Evolutionary conservation across 106 monocot species (phyloP).

Genomic region (Phalaenopsis aphrodite): DNA sequence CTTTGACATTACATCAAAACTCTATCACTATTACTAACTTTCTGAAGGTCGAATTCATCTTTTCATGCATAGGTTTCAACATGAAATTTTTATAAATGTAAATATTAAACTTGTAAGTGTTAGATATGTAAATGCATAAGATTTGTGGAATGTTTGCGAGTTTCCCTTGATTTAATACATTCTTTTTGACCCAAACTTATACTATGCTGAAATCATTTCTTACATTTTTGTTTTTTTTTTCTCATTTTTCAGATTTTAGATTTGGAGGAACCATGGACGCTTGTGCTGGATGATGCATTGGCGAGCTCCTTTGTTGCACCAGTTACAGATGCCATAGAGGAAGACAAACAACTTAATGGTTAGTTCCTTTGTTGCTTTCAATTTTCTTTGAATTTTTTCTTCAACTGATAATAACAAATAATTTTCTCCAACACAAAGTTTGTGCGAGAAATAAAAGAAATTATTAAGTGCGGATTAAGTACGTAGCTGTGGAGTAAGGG

Average conservation of each 20-base stretch:
- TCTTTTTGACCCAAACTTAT: not conserved
- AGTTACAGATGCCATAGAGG: slow-evolving; percentile 55
- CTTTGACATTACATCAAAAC: too few relatives aligned
- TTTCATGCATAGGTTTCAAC: too few relatives aligned
- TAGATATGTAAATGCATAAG: too few relatives aligned
- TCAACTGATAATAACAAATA: not conserved
- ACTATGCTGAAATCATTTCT: not conserved
- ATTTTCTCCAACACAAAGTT: not conserved
- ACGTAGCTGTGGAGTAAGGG: too few relatives aligned
- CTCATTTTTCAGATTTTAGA: slow-evolving; percentile 44
- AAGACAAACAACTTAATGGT: slow-evolving; percentile 72
- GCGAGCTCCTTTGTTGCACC: slow-evolving; percentile 85
- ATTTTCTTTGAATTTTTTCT: not conserved
- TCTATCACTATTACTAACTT: too few relatives aligned
- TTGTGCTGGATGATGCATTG: slow-evolving; percentile 87
- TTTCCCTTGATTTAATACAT: too few relatives aligned
- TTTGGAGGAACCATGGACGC: slow-evolving; percentile 81
- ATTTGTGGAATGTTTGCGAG: too few relatives aligned
- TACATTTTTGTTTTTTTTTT: not conserved
- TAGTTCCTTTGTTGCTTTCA: slow-evolving; percentile 11
- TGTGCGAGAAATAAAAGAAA: not conserved
- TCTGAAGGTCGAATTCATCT: too few relatives aligned
- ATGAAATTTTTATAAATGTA: too few relatives aligned
- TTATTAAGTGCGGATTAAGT: too few relatives aligned
- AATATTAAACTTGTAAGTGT: too few relatives aligned